Conservation (phyloP, 371 early-diverging fungal genomes). For the Entomophthora muscae region DNA sequence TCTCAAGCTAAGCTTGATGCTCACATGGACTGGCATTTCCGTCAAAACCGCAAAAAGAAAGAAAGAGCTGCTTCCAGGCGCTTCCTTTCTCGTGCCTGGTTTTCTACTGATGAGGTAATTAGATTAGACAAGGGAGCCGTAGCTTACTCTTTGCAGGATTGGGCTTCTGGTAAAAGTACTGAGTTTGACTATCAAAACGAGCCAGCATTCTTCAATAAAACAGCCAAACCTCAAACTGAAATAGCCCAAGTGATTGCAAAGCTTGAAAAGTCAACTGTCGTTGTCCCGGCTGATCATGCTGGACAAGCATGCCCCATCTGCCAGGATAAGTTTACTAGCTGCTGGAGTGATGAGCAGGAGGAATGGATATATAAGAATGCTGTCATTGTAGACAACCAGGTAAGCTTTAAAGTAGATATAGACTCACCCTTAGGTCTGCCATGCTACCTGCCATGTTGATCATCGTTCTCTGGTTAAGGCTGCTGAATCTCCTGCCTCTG, state of each 20-base stretch:
- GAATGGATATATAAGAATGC: conserved; percentile 81
- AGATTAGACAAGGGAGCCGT: background rate
- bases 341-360: conserved; percentile 78
- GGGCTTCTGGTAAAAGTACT: conserved; percentile 23
- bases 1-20: conserved; percentile 56
- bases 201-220: conserved; percentile 19
- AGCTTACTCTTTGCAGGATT: conserved; percentile 17
- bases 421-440: conserved; percentile 28
- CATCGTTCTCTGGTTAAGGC: background rate
- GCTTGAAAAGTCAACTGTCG: conserved; percentile 18
- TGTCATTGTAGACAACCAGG: conserved; percentile 27
- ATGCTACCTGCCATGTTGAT: conserved; percentile 47
- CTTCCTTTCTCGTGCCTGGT: conserved; percentile 75
- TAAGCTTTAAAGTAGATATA: background rate
- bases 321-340: conserved; percentile 62
- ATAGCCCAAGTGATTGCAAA: conserved; percentile 15
- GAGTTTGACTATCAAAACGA: conserved; percentile 15
- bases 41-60: conserved; percentile 68
- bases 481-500: background rate
- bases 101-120: conserved; percentile 38
- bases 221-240: conserved; percentile 11
- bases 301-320: conserved; percentile 63
- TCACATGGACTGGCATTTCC: conserved; percentile 88
- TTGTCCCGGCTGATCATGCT: conserved; percentile 28
- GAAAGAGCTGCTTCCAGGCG: conserved; percentile 31